Evolutionary conservation across 2,329 filamentous ascomycete species (phyloP), one percentile per base, ranked within the genome.

Genomic region (Cladosporium halotolerans): DNA sequence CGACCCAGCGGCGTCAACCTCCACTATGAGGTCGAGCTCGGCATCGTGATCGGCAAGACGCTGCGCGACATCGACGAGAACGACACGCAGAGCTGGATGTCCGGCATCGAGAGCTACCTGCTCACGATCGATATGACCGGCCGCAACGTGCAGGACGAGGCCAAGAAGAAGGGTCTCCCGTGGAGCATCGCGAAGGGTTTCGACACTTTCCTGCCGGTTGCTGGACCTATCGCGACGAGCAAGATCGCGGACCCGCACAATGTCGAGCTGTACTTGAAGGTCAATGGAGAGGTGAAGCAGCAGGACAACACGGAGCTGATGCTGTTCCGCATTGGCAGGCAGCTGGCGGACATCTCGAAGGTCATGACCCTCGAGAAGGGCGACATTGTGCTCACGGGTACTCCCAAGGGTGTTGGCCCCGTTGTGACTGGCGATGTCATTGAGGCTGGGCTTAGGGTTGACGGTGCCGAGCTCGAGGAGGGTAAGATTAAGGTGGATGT

Each of bases 121-220:
- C 79, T 97, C 44, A 84, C 88, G 62, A 96, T 99, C 65, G 93
- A 99, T 73, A 95, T 99, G 89, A 99, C 93, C 9, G 93, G 88
- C 1, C 87, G 93, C 60, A 97, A 97, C 72, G 82, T 89, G 6
- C 93, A 99, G 74, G 88, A 96, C 63, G 90, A 96, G 75, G 92
- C 92, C 60, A 99, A 97, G 82, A 89, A 87, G 74, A 96, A 93
- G 78, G 90, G 93, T 34, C 83, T 97, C 13, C 93, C 93, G 7
- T 99, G 93, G 93, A 84, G 85, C 65, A 96, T 96, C 61, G 86
- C 89, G 62, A 99, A 99, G 77, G 93, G 93, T 44, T 99, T 97
- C 69, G 93, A 99, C 71, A 97, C 93, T 3, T 99, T 99, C 76
- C 79, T 95, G 48, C 93, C 93, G 55, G 80, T 99, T 66, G 89